Conservation (phyloP, 208 protist genomes). For the Sergeia podlipaevii region DNA sequence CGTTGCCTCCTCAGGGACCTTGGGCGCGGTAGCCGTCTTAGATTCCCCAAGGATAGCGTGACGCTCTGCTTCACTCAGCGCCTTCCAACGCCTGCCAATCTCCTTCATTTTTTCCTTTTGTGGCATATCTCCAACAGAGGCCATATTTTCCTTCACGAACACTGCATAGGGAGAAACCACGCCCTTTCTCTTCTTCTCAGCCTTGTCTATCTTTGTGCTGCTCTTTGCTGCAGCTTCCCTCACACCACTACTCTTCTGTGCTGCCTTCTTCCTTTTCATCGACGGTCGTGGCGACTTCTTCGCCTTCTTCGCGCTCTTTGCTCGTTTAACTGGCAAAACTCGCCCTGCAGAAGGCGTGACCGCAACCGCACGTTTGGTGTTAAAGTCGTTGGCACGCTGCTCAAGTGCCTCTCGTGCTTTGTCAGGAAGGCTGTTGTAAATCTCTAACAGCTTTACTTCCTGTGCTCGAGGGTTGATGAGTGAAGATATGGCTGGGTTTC, state of each 20-base stretch:
- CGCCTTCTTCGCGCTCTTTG: conserved; percentile 13
- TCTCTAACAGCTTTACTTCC: conserved; percentile 48
- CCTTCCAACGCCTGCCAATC: conserved; percentile 50
- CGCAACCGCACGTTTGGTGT: conserved; percentile 2
- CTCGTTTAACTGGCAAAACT: not conserved
- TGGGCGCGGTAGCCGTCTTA: not conserved
- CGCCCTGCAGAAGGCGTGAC: not conserved
- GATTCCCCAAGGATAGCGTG: conserved; percentile 2
- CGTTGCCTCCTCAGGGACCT: not conserved
- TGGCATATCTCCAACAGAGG: conserved; percentile 31
- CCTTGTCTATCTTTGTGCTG: no score
- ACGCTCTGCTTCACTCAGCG: conserved; percentile 24
- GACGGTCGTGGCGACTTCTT: not conserved
- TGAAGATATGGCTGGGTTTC: conserved; percentile 48
- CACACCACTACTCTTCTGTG: not conserved
- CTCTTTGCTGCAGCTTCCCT: no score
- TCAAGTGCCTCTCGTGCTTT: conserved; percentile 46
- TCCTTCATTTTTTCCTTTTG: conserved; percentile 50
- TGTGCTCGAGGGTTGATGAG: conserved; percentile 36
- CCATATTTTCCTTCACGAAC: conserved; percentile 79
- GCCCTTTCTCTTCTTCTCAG: not conserved
- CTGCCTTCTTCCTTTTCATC: not conserved
- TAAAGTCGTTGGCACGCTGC: conserved; percentile 16
- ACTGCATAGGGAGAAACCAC: conserved; percentile 31
- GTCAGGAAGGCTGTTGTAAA: conserved; percentile 66